Percentiles rank a stretch among this genome's conserved stretches.
Evolutionary conservation across 1,139 yeast species (phyloP).

Genomic region (Geotrichum phurueaensis): DNA sequence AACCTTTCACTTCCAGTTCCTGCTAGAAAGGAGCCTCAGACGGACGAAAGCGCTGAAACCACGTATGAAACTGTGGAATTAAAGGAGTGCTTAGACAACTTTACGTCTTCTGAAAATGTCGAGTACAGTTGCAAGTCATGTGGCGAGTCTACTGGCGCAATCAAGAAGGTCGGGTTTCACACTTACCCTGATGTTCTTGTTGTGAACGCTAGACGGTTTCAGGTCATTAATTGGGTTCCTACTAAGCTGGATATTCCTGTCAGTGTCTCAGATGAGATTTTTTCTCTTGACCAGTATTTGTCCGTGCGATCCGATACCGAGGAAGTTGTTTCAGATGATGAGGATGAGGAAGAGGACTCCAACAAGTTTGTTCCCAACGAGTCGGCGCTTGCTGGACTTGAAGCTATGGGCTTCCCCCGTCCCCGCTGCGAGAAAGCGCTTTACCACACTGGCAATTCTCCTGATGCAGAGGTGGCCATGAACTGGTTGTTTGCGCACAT

Average conservation of each 20-base stretch:
- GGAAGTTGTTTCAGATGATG: conserved; percentile 38
- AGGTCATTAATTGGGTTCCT: conserved; percentile 87
- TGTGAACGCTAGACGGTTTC: conserved; percentile 72
- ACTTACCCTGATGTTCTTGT: conserved; percentile 68
- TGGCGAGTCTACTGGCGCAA: conserved; percentile 33
- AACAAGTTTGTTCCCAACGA: conserved; percentile 50
- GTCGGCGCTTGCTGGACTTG: conserved; percentile 49
- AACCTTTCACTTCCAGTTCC: conserved; percentile 61
- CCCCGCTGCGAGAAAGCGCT: conserved; percentile 63
- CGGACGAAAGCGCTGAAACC: conserved; percentile 40
- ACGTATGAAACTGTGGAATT: conserved; percentile 49
- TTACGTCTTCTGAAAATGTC: conserved; percentile 46
- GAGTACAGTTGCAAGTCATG: conserved; percentile 70
- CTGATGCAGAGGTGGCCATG: conserved; percentile 69
- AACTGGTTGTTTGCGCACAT: conserved; percentile 86
- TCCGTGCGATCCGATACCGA: conserved; percentile 36
- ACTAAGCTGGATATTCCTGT: conserved; percentile 72
- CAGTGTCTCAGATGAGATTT: conserved; percentile 45
- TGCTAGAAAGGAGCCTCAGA: conserved; percentile 34
- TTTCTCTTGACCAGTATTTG: conserved; percentile 38
- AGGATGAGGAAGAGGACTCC: conserved; percentile 22
- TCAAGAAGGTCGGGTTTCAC: conserved; percentile 49
- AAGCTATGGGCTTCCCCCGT: conserved; percentile 83
- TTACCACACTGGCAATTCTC: conserved; percentile 59
- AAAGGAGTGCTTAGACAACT: conserved; percentile 48